Base-by-base conservation (phyloP, 805 yeast species). In the Teunomyces lycoperdinae region DNA sequence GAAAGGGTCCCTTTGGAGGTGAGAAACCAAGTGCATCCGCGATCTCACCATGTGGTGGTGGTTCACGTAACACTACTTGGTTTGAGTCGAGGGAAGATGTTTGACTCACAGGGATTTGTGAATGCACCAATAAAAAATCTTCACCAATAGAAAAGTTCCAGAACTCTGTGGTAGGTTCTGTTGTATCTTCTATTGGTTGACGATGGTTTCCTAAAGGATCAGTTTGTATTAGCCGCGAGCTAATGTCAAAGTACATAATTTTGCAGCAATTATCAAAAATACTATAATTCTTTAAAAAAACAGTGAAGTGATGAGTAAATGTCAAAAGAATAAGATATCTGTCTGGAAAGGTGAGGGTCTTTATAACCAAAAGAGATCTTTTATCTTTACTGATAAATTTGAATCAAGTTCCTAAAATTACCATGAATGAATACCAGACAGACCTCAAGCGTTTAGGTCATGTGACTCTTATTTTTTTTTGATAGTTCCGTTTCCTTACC, bases 1-100 rank as follows among this genome's bases (percentile, higher is more conserved):
- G 14, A 10, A 9, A 30, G 28, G 35, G 28, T 11, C 45, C 41
- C 26, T 14, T 16, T 35, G 20, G 26, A 28, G 20, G 30, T 49
- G 46, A 61, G 45, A 78, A 69, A 2, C 80, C 78, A 31, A 81
- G 61, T 0, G 84, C 84, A 29, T 68, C 72, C 1, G 84, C 83
- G 11, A 81, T 74, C 14, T 62, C 60, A 5, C 64, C 70, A 39
- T 70, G 62, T 42, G 72, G 75, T 10, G 20, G 41, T 34, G 44
- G 27, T 20, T 13, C 11, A 2, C 11, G 27, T 14, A 17, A n/a
- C 17, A 30, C 9, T 30, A 13, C 6, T 16, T 16, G 31, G n/a
- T 40, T 34, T 9, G 46, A 33, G 1, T 26, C 16, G 14, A 46
- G 32, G 3, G 49, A 42, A 10, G 43, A 30, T 7, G 27, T 38